Percentiles rank a stretch among this genome's conserved stretches.
Evolutionary conservation across 495 filamentous ascomycete genomes (phyloP).

Genomic region (Parmelia sp.): DNA sequence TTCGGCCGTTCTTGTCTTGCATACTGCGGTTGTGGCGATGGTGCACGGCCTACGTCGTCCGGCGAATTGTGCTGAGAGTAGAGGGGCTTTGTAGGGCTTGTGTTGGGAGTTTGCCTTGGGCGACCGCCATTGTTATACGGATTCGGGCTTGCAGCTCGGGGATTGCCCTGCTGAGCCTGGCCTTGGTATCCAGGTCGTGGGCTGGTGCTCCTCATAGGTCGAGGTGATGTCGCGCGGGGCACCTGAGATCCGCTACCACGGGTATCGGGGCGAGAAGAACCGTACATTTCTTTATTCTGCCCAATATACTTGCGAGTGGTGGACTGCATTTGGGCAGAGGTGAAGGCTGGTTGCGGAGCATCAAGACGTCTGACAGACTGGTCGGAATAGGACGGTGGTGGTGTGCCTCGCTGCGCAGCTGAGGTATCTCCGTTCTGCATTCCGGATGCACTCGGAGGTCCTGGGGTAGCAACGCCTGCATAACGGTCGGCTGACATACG

Average conservation of each 20-base stretch:
- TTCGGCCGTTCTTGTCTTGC: conserved; percentile 54
- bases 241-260: conserved; percentile 36
- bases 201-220: conserved; percentile 49
- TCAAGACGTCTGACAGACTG: conserved; percentile 67
- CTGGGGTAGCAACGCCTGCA: conserved; percentile 81
- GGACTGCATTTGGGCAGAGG: conserved; percentile 87
- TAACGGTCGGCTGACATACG: conserved; percentile 90
- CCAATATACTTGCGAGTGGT: conserved; percentile 80
- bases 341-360: conserved; percentile 86
- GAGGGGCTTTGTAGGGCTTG: conserved; percentile 24
- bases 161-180: conserved; percentile 13
- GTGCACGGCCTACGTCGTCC: conserved; percentile 45
- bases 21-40: conserved; percentile 55
- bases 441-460: conserved; percentile 50
- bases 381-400: conserved; percentile 80
- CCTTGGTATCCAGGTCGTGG: conserved; percentile 41
- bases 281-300: conserved; percentile 76
- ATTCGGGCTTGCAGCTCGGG: conserved; percentile 31
- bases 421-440: conserved; percentile 46
- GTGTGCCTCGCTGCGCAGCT: conserved; percentile 56
- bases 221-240: conserved; percentile 45
- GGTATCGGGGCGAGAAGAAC: conserved; percentile 33
- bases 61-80: conserved; percentile 51
- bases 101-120: conserved; percentile 22
- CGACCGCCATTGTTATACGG: conserved; percentile 18